Base-by-base conservation (phyloP, 1,284 basidiomycete genomes). In the Paramarasmius palmivorus region DNA sequence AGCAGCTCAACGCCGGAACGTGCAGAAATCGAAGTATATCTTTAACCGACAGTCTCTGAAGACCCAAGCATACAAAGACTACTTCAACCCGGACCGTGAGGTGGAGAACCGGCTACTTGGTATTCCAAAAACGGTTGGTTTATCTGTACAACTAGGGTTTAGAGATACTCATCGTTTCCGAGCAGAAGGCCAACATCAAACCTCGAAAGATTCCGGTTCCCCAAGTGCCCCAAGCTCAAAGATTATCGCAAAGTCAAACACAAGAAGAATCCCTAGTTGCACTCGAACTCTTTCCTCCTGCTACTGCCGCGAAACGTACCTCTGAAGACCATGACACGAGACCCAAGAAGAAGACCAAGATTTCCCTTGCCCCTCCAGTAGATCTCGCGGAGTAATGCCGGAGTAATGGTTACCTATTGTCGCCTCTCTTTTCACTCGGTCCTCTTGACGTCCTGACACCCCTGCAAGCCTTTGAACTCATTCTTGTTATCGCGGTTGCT, bases 71-170 rank as follows among this genome's bases (percentile, higher is more conserved):
- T 91, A 89, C 63, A 61, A 68, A 29, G 80, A 89, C 59, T 88
- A 90, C 63, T 92, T 92, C 69, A 74, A 80, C 50, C 82, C 86
- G 15, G 74, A 79, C 56, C 72, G 72, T 14, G 72, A 77, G 23
- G 76, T 81, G 19, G 87, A 90, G 69, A 81, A 73, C 61, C 75
- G 72, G 36, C 64, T 89, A 52, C 67, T 90, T 34, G 82, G 79
- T 25, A 61, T 91, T 32, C 69, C 78, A 29, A 75, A 83, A 60
- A 64, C 79, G 73, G 87, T 87, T 40, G 36, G 78, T 71, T 20
- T 32, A 50, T 35, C 44, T 41, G 22, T 50, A 46, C 23, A 5
- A 3, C 9, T 10, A 40, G 10, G 2, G 39, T 17, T 9, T 32
- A 6, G 12, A 17, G 9, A 10, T 35, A 48, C 40, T 37, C 38